Evolutionary conservation across 2,329 filamentous ascomycete genomes (phyloP), one percentile per base, ranked within the genome.

Genomic region (Cladobotryum mycophilum): DNA sequence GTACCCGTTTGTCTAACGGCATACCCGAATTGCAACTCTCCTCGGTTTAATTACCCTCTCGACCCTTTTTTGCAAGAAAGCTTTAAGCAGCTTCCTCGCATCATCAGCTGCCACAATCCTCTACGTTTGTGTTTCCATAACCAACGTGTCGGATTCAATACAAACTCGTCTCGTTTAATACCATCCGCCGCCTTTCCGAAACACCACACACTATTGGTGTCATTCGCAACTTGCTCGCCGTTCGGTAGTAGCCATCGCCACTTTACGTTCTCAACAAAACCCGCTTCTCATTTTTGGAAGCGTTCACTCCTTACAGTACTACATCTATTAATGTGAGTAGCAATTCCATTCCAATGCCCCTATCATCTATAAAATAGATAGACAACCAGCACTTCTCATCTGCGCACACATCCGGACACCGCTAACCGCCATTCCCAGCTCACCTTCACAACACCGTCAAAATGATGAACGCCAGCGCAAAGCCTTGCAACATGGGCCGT

Each of bases 401-500:
- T 33, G 46, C 42, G n/a, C 47, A 35, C 42, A 17, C 47, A 35
- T 38, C 40, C 33, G 48, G 18, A 25, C 36, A 48, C 42, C 45
- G 15, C 20, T 42, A 14, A 30, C n/a, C 13, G 22, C 12, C 41
- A 14, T 5, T 42, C 5, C 17, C 6, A 25, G 41, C 52, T 30
- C 25, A 11, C 9, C 33, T 22, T 6, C 34, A 45, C 45, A 46
- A 45, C 45, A 50, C 53, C 55, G 30, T 55, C 61, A 70, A 55
- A 55, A 74, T 74, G 71, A 56, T 69, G 55, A 59, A 65, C 55
- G 55, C 60, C 52, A 62, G 61, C 47, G 62, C 64, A 53, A 62
- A 57, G 54, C 61, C 63, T 45, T 62, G 58, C 65, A 74, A 76
- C 63, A 76, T 76, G 72, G 75, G 72, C 54, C 69, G 75, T 52